phyloP scores from a whole-genome alignment of 1,139 yeast genomes.

The Sugiyamaella japonica region DNA sequence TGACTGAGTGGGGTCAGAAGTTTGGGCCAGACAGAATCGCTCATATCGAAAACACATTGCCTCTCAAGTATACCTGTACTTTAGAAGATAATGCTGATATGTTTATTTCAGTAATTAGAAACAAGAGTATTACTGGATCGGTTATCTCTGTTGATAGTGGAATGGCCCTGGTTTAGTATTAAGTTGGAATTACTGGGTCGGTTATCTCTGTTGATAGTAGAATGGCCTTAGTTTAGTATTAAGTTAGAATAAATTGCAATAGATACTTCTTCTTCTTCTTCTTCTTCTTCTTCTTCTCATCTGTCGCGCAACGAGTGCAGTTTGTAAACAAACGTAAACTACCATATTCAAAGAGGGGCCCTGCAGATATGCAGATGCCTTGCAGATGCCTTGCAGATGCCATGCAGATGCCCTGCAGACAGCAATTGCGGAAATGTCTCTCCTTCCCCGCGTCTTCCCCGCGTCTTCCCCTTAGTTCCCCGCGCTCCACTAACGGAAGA shows the following conservation, averaged over 20 bases:
- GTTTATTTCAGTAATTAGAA: slow-evolving; percentile 39
- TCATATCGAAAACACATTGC: slow-evolving; percentile 33
- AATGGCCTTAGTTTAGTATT: slow-evolving; percentile 24
- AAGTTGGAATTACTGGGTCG: slow-evolving; percentile 35
- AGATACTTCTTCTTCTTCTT: too few species aligned
- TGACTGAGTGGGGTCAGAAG: slow-evolving; percentile 46
- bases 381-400: too few species aligned
- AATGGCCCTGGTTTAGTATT: slow-evolving; percentile 24
- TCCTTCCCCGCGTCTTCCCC: too few species aligned
- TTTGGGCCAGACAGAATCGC: slow-evolving; percentile 40
- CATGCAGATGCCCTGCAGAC: too few species aligned
- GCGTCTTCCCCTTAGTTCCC: too few species aligned
- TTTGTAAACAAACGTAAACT: too few species aligned
- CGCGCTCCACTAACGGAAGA: background rate
- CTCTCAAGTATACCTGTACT: slow-evolving; percentile 38
- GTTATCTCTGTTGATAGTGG: slow-evolving; percentile 41
- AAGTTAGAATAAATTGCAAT: background rate
- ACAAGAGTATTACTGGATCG: slow-evolving; percentile 42
- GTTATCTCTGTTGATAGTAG: slow-evolving; percentile 41
- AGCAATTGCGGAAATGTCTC: too few species aligned
- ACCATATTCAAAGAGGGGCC: too few species aligned
- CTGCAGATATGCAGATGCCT: too few species aligned
- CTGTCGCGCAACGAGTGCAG: too few species aligned
- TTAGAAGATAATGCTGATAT: slow-evolving; percentile 43
- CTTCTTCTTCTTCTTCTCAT: too few species aligned